These are phyloP conservation scores for Heliamphora exappendiculata DNA, from an alignment of 148 eudicot species.

Conservation along the genomic window DNA sequence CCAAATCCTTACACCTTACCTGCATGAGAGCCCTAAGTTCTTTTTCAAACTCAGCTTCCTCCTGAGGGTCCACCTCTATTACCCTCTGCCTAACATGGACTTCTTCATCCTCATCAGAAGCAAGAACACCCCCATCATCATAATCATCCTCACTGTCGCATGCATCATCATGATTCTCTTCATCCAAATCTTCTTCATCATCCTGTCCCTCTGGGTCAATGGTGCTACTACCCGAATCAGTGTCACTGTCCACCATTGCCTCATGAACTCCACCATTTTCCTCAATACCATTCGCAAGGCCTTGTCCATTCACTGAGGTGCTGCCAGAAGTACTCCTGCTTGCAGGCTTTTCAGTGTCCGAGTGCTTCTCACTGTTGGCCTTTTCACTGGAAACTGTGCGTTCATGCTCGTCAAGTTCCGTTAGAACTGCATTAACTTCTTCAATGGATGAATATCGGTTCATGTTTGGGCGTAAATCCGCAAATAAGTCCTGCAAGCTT, in stretches of 20 bases:
- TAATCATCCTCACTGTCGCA: conserved; percentile 71
- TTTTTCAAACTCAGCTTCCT: conserved; percentile 86
- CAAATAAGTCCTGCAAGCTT: conserved; percentile 70
- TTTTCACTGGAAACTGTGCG: conserved; percentile 38
- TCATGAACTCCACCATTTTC: conserved; percentile 71
- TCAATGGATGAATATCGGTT: conserved; percentile 69
- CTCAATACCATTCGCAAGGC: conserved; percentile 46
- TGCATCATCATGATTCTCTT: conserved; percentile 53
- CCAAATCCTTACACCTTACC: conserved; percentile 20
- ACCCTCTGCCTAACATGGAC: conserved; percentile 74
- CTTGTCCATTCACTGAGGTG: conserved; percentile 44
- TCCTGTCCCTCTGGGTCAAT: conserved; percentile 54
- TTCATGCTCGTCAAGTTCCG: conserved; percentile 82
- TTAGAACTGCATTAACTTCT: conserved; percentile 70
- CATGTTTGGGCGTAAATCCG: conserved; percentile 92
- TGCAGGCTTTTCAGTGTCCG: conserved; percentile 43
- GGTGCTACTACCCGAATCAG: conserved; percentile 72
- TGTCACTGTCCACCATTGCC: conserved; percentile 48
- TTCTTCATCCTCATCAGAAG: conserved; percentile 84
- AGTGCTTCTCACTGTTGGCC: conserved; percentile 49
- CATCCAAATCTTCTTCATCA: conserved; percentile 70
- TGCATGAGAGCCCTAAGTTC: conserved; percentile 90
- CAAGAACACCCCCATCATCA: conserved; percentile 50
- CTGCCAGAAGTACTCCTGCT: conserved; percentile 37
- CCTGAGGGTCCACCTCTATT: conserved; percentile 54